These are phyloP conservation scores for Brassica hybrid DNA, from an alignment of 441 rosid species.

Conservation along the genomic window DNA sequence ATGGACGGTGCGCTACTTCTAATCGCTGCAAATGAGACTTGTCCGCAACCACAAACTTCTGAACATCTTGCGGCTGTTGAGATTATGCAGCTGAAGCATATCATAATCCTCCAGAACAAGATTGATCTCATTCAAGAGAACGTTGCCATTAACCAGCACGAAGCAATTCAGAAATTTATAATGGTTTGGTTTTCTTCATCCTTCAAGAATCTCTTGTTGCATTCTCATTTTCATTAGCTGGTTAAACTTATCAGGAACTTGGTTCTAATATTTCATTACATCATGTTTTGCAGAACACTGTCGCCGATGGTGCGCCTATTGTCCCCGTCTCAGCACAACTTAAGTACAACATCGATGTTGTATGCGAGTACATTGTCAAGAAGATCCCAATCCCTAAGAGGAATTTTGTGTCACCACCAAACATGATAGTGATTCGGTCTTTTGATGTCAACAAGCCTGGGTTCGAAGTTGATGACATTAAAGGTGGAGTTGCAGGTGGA, in stretches of 20 bases:
- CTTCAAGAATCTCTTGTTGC: neutral
- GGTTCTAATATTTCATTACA: slow-evolving; percentile 1
- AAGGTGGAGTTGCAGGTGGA: slow-evolving; percentile 99
- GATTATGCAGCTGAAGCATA: slow-evolving; percentile 92
- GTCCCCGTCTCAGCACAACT: slow-evolving; percentile 96
- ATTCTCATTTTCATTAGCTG: slow-evolving; percentile 14
- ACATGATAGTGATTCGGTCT: slow-evolving; percentile 94
- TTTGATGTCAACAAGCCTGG: slow-evolving; percentile 99
- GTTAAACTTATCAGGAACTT: slow-evolving; percentile 19
- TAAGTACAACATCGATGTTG: slow-evolving; percentile 90
- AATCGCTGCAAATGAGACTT: slow-evolving; percentile 92
- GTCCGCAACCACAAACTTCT: slow-evolving; percentile 96
- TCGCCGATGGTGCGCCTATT: slow-evolving; percentile 87
- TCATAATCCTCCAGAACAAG: slow-evolving; percentile 93
- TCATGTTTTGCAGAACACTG: slow-evolving; percentile 75
- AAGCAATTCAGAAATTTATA: slow-evolving; percentile 84
- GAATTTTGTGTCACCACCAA: slow-evolving; percentile 83
- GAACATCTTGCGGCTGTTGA: slow-evolving; percentile 98
- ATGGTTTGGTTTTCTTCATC: slow-evolving; percentile 49
- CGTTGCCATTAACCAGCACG: slow-evolving; percentile 88
- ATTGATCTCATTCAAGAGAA: slow-evolving; percentile 97
- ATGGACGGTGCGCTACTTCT: slow-evolving; percentile 98
- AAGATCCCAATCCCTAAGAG: slow-evolving; percentile 97
- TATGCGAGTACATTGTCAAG: slow-evolving; percentile 92
- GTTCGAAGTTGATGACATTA: slow-evolving; percentile 86